A percentile compares a stretch with the other conserved stretches of the same genome.
Conservation (phyloP, 192 early-diverging fungal species). For the Coemansia sp. region DNA sequence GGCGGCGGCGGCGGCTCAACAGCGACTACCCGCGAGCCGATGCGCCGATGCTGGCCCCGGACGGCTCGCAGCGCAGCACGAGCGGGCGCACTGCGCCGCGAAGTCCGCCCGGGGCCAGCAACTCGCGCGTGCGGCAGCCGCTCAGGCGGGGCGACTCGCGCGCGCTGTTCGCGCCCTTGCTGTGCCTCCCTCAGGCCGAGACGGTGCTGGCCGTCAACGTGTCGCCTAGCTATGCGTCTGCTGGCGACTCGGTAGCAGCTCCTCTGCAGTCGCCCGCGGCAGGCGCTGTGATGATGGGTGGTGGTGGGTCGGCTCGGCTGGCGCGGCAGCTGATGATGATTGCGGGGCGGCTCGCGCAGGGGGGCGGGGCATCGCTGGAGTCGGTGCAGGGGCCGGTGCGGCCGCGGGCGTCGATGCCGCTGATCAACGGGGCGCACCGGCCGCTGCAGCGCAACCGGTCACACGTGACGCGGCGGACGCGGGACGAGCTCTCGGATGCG, state of each 20-base stretch:
- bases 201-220: conserved; percentile 4
- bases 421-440: conserved; percentile 25
- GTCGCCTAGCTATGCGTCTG: not conserved
- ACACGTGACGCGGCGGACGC: conserved; percentile 15
- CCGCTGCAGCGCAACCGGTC: conserved; percentile 39
- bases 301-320: conserved; percentile 15
- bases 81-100: not conserved
- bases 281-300: not conserved
- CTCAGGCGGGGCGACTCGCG: conserved; percentile 36
- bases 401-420: conserved; percentile 50
- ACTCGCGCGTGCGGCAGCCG: not conserved
- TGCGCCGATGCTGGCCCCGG: not conserved
- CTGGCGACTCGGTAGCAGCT: not conserved
- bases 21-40: conserved; percentile 20
- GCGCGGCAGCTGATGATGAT: conserved; percentile 29
- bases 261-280: conserved; percentile 14
- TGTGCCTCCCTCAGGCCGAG: conserved; percentile 20
- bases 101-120: not conserved
- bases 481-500: conserved; percentile 43
- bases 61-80: conserved; percentile 2
- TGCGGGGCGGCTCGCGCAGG: conserved; percentile 14
- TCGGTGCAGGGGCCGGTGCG: conserved; percentile 24
- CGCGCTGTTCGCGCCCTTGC: conserved; percentile 35
- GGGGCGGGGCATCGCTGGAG: not conserved
- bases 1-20: conserved; percentile 48